These are phyloP conservation scores for Epichloe amarillans DNA, from an alignment of 2,329 filamentous ascomycete species.

Conservation along the genomic window DNA sequence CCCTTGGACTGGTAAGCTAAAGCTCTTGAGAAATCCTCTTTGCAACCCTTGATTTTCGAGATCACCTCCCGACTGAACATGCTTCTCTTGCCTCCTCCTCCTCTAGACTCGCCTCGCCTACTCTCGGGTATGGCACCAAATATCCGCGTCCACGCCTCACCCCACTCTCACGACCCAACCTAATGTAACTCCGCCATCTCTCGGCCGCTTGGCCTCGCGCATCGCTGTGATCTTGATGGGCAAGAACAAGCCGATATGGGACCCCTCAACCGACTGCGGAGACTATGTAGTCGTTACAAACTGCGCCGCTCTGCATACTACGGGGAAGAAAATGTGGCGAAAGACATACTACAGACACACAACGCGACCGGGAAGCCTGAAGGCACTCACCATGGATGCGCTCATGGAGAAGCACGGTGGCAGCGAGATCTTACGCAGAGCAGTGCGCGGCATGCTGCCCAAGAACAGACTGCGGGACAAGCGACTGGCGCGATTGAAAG, in stretches of 20 bases:
- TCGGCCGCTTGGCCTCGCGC: conserved; percentile 76
- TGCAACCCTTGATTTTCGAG: background rate
- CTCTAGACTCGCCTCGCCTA: conserved; percentile 85
- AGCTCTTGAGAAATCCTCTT: background rate
- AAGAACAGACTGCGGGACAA: conserved; percentile 90
- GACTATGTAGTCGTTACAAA: conserved; percentile 95
- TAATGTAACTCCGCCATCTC: conserved; percentile 55
- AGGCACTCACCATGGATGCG: conserved; percentile 84
- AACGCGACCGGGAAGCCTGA: conserved; percentile 76
- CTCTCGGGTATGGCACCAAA: conserved; percentile 84
- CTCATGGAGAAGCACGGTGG: conserved; percentile 93
- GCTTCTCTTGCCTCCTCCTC: background rate
- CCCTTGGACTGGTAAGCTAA: conserved; percentile 53
- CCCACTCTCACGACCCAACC: conserved; percentile 44
- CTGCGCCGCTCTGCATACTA: conserved; percentile 75
- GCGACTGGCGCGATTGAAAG: conserved; percentile 78
- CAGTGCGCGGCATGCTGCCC: conserved; percentile 92
- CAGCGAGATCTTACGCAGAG: conserved; percentile 77
- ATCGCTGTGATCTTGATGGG: conserved; percentile 89
- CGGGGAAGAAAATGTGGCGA: conserved; percentile 83
- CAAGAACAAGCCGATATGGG: conserved; percentile 97
- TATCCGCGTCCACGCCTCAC: conserved; percentile 58
- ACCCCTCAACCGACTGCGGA: conserved; percentile 95
- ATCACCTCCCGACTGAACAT: background rate
- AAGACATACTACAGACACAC: conserved; percentile 95